These are phyloP conservation scores for Dendrobium officinale DNA, from an alignment of 106 monocot genomes.

Conservation along the genomic window DNA sequence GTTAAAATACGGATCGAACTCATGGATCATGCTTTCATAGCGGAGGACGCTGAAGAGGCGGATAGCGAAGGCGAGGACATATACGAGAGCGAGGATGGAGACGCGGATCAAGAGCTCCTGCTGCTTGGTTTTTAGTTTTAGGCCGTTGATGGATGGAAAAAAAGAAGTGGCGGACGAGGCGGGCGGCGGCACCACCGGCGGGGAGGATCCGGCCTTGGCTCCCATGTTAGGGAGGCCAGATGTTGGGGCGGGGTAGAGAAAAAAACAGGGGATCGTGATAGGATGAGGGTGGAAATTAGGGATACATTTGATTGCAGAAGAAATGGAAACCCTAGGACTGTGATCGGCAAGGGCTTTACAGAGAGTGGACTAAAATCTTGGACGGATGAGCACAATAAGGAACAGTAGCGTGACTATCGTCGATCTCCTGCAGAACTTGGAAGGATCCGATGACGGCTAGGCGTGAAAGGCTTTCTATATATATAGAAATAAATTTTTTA, in stretches of 20 bases:
- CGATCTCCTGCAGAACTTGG: background rate
- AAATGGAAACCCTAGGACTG: background rate
- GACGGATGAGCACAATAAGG: background rate
- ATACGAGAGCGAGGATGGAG: slow-evolving; percentile 57
- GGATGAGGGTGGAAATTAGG: background rate
- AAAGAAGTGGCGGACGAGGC: background rate
- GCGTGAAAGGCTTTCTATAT: background rate
- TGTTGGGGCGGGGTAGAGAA: background rate
- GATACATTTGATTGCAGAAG: background rate
- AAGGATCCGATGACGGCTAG: background rate
- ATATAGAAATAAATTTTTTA: too few relatives aligned
- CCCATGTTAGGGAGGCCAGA: slow-evolving; percentile 9
- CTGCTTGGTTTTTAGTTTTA: slow-evolving; percentile 65
- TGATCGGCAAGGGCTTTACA: background rate
- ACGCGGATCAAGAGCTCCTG: slow-evolving; percentile 74
- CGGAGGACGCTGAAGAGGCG: slow-evolving; percentile 74
- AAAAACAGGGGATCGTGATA: background rate
- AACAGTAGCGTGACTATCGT: background rate
- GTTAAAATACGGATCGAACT: slow-evolving; percentile 87
- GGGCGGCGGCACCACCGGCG: slow-evolving; percentile 2
- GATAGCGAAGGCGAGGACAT: slow-evolving; percentile 65
- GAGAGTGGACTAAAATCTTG: background rate
- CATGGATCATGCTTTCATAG: slow-evolving; percentile 85
- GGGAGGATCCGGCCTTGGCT: slow-evolving; percentile 9
- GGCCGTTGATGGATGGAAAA: slow-evolving; percentile 13